phyloP scores from a whole-genome alignment of 345 rosid genomes.

The Jatropha curcas region DNA sequence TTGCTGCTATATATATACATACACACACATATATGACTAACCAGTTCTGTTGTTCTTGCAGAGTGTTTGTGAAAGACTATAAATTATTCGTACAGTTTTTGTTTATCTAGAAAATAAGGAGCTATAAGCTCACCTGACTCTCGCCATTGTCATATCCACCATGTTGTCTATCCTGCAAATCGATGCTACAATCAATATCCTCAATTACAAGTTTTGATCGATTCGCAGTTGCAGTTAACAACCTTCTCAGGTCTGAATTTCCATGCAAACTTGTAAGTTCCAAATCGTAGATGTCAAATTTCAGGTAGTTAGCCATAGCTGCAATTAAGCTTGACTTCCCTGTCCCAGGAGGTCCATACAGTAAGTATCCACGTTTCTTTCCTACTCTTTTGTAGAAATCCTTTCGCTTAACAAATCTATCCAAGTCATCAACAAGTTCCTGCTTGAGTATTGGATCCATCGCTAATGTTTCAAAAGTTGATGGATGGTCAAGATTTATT shows the following conservation, averaged over 20 bases:
- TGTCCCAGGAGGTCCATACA: conserved; percentile 32
- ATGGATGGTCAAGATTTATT: conserved; percentile 30
- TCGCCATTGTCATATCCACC: neutral
- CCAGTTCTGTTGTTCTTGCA: no score
- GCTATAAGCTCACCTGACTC: conserved; percentile 7
- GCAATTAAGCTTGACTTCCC: conserved; percentile 36
- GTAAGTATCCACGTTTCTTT: conserved; percentile 29
- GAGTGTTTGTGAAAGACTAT: no score
- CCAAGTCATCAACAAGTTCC: conserved; percentile 32
- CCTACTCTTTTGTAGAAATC: conserved; percentile 27
- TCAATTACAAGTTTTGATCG: conserved; percentile 28
- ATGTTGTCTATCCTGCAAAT: conserved; percentile 19
- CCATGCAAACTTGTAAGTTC: conserved; percentile 13
- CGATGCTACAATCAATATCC: conserved; percentile 29
- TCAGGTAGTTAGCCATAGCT: conserved; percentile 30
- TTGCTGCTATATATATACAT: no score
- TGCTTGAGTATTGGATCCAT: conserved; percentile 25
- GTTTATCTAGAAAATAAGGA: no score
- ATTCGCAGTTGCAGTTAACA: conserved; percentile 10
- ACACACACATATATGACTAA: no score
- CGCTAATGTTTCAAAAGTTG: conserved; percentile 32
- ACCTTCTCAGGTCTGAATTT: conserved; percentile 17
- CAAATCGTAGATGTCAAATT: conserved; percentile 23
- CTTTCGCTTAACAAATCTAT: conserved; percentile 24
- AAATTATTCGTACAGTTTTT: no score